phyloP scores from a whole-genome alignment of 495 filamentous ascomycete species.

The Pseudomonodictys pantanalensis region DNA sequence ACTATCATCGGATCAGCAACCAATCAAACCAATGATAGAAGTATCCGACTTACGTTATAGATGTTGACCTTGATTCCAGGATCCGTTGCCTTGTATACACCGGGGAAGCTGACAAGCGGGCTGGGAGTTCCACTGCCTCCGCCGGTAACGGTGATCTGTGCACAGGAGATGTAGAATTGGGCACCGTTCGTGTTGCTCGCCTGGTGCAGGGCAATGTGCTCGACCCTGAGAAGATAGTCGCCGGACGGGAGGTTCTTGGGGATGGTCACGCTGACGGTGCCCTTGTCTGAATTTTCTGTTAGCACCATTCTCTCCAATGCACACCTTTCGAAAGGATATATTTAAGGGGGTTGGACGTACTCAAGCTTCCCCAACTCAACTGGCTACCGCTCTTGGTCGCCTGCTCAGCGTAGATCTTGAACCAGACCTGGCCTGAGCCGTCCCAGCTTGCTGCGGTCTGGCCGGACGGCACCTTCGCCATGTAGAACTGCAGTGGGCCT shows the following conservation, averaged over 20 bases:
- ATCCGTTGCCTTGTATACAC: constrained; percentile 50
- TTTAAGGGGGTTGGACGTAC: too few species aligned
- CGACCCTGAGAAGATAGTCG: constrained; percentile 36
- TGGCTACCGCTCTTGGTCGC: constrained; percentile 23
- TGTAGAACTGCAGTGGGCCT: constrained; percentile 52
- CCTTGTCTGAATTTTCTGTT: constrained; percentile 27
- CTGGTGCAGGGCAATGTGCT: constrained; percentile 46
- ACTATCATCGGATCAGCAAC: constrained; percentile 1
- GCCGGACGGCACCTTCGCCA: constrained; percentile 53
- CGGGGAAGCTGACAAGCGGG: constrained; percentile 50
- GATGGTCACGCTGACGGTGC: constrained; percentile 46
- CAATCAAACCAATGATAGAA: constrained; percentile 34
- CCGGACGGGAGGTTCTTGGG: constrained; percentile 41
- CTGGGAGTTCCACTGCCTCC: constrained; percentile 51
- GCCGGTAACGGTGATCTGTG: constrained; percentile 57
- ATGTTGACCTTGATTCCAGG: constrained; percentile 51
- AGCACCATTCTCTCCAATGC: constrained; percentile 32
- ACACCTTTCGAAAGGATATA: too few species aligned
- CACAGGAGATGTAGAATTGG: constrained; percentile 57
- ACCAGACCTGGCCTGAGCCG: constrained; percentile 52
- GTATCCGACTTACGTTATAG: constrained; percentile 24
- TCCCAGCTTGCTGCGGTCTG: constrained; percentile 48
- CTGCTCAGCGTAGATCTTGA: constrained; percentile 46
- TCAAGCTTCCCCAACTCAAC: constrained; percentile 48
- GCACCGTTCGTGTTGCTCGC: constrained; percentile 42